A percentile compares a stretch with the other conserved stretches of the same genome.
phyloP scores from a whole-genome alignment of 441 rosid species.

The Kokia cookei region DNA sequence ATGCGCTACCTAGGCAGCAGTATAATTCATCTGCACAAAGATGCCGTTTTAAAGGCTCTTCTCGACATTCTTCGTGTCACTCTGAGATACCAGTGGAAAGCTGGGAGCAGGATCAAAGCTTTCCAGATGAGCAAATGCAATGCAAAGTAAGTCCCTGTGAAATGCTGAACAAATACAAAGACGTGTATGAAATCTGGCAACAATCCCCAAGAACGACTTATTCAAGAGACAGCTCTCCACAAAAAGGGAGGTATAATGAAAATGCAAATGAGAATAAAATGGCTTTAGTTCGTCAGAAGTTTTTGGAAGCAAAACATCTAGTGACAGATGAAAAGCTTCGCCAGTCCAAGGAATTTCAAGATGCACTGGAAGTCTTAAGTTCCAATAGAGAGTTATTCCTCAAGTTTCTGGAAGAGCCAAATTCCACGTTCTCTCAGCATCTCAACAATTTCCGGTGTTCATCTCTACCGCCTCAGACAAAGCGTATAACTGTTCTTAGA shows the following conservation, averaged over 20 bases:
- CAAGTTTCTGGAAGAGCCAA: conserved; percentile 73
- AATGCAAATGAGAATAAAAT: conserved; percentile 41
- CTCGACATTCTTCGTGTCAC: conserved; percentile 45
- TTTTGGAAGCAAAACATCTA: conserved; percentile 78
- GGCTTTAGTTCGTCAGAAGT: conserved; percentile 85
- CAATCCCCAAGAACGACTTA: conserved; percentile 35
- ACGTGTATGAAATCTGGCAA: conserved; percentile 75
- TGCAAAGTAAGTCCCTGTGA: conserved; percentile 30
- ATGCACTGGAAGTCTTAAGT: conserved; percentile 82
- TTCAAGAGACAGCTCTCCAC: conserved; percentile 46
- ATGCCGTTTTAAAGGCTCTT: conserved; percentile 46
- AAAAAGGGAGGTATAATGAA: conserved; percentile 40
- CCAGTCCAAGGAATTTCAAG: conserved; percentile 79
- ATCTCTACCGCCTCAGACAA: conserved; percentile 65
- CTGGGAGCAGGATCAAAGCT: conserved; percentile 42
- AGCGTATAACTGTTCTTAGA: conserved; percentile 86
- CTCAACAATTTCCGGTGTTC: conserved; percentile 39
- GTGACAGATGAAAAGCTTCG: conserved; percentile 71
- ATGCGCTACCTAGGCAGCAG: conserved; percentile 61
- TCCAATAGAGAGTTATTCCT: conserved; percentile 73
- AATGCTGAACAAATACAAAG: conserved; percentile 49
- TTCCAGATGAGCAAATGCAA: conserved; percentile 44
- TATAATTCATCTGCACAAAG: conserved; percentile 32
- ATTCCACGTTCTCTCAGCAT: conserved; percentile 59
- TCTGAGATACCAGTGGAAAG: conserved; percentile 26